Evolutionary conservation across 352 stramenopile genomes (phyloP), one percentile per base, ranked within the genome.

Genomic region (Phytophthora boehmeriae): DNA sequence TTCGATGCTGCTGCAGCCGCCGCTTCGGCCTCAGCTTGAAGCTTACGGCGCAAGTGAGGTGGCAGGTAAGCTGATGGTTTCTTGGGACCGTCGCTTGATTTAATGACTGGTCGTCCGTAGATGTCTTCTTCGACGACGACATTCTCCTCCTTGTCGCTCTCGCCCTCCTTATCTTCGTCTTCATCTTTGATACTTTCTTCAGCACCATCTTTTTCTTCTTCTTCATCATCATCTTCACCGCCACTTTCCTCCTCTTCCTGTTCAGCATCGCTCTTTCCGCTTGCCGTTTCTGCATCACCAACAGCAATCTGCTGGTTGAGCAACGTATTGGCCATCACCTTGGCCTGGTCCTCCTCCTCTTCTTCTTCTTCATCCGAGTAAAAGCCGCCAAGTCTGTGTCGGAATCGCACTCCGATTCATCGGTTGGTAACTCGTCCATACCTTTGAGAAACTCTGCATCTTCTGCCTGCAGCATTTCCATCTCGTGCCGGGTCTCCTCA

Each of bases 341-440:
- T 73, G 4, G 77, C 76, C 8, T 60, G 22, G 8, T 81, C 67
- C 1, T 76, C 74, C 1, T 77, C 63, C 2, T 77, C 63, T 3
- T 76, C 67, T 2, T 89, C 77, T 5, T 88, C 75, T 8, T 89
- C 80, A 2, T 88, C 78, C 3, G 79, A 88, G 45, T 89, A 82
- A 93, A 91, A 28, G 68, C 73, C 4, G 74, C 69, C 20, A 93
- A 62, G 45, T 93, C 81, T 25, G 69, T 66, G 28, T 95, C 86
- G 28, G 68, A 83, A 23, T 93, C 82, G 0, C 80, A 69, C 32
- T 95, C 84, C 17, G 81, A 90, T 49, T 95, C 86, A 54, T 95
- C 86, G 0, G 86, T 93, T 28, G 86, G 86, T 48, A 95, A 56
- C 48, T 95, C 80, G 47, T 95, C 86, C 79, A 95, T 92, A 30